phyloP scores from a whole-genome alignment of 768 basidiomycete species.

The Boletus rubroflammeus region DNA sequence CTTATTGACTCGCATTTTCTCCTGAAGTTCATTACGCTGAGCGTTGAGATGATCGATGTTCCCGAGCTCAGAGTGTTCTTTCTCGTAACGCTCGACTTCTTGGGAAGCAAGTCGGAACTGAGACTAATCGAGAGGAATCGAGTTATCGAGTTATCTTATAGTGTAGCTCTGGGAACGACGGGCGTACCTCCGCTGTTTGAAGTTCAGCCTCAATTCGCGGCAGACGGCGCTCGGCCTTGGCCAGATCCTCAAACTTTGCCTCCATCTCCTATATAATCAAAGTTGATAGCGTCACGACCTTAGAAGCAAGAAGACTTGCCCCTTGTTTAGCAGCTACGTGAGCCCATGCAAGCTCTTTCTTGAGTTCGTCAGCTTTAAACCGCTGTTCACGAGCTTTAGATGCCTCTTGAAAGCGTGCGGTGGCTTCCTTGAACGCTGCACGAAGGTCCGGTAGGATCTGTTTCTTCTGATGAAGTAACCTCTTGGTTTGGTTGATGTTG shows the following conservation, averaged over 20 bases:
- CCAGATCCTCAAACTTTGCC: constrained; percentile 39
- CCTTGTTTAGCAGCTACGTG: constrained; percentile 70
- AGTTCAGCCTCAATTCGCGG: constrained; percentile 40
- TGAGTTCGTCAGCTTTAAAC: constrained; percentile 62
- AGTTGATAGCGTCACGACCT: not conserved
- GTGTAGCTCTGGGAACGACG: not conserved
- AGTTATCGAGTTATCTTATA: not conserved
- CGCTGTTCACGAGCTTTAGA: constrained; percentile 69
- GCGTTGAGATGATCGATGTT: constrained; percentile 45
- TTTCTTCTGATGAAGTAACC: constrained; percentile 64
- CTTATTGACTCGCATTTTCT: constrained; percentile 46
- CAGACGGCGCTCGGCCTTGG: constrained; percentile 35
- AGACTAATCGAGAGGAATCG: constrained; percentile 22
- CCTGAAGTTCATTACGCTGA: constrained; percentile 33
- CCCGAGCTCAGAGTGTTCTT: constrained; percentile 40
- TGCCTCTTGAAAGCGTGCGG: constrained; percentile 65
- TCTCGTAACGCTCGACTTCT: constrained; percentile 37
- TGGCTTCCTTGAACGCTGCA: constrained; percentile 52
- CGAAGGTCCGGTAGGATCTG: constrained; percentile 77
- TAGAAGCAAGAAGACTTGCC: constrained; percentile 36
- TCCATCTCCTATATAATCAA: constrained; percentile 39
- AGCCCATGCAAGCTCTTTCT: constrained; percentile 85
- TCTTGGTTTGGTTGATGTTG: constrained; percentile 68
- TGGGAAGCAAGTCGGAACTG: constrained; percentile 33
- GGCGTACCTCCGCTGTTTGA: constrained; percentile 36